Base-by-base conservation (phyloP, 2,329 filamentous ascomycete species). In the Hypoxylon sp. region DNA sequence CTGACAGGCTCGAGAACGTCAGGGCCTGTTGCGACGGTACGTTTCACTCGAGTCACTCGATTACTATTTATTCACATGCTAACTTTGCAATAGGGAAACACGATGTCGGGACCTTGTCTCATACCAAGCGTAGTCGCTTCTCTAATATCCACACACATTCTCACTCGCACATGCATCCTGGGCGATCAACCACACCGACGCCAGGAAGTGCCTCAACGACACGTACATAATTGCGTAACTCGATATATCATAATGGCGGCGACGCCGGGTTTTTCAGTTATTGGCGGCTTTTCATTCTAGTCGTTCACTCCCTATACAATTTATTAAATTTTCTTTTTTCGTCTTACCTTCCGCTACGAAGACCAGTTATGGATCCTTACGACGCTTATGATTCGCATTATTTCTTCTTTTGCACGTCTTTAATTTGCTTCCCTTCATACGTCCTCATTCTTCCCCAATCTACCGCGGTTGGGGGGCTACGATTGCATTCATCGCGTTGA, bases 21-120 rank as follows among this genome's bases (percentile, higher is more conserved):
- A 82, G 94, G 68, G 92, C 93, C 52, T 99, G 94, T 75, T 99
- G 94, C 73, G 94, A 97, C 81, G 94, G 92, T 93, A 80, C 82
- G 87, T 76, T 48, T 15, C 12, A 48, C 34, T n/a, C 15, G 21
- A 35, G 20, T 13, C 19, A 13, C 8, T 53, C 5, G n/a, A n/a
- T n/a, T n/a, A n/a, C n/a, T 42, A 8, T 15, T 23, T 30, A 12
- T 17, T 15, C 38, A 38, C 12, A 17, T 35, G 20, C 64, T 71
- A 60, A 66, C 40, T 9, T 32, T 8, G 16, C 1, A 4, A 4
- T 38, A 89, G 86, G 87, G 61, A 90, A 89, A 75, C 88, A 91
- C 65, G 87, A 91, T 68, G 88, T 91, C 37, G 80, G 83, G 45
- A 83, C 78, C 45, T 69, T 88, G 40, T 74, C 78, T 50, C 75